Base-by-base conservation (phyloP, 192 early-diverging fungal genomes). In the Coemansia sp. region DNA sequence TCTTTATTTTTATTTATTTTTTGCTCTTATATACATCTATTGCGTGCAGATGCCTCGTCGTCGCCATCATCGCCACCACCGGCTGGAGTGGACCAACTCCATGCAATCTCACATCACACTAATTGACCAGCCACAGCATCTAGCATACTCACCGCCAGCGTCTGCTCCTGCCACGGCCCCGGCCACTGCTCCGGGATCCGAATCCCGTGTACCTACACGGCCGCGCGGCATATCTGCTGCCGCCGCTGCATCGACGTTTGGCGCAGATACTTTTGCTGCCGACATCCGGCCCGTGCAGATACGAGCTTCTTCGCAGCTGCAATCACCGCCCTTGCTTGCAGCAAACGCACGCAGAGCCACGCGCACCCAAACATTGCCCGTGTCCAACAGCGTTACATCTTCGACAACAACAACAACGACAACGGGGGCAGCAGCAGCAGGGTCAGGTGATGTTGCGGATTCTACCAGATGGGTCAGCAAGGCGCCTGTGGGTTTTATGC, bases 81-180 rank as follows among this genome's bases (percentile, higher is more conserved):
- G 78, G 12, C 58, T 75, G 12, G 78, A 75, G 48, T 81, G 78
- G 78, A 57, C 66, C 3, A 68, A 60, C 56, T 68, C 77, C 2
- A 75, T 80, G 77, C 65, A 71, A 48, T 75, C 78, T 12, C 63
- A 71, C 38, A 36, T 59, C 5, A 82, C 79, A 8, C 69, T 82
- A 2, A 66, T 82, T 17, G 79, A 75, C 64, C 48, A 12, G 42
- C 56, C 62, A 59, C 31, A 48, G 11, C 14, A 40, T 28, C 57
- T 6, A 52, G 16, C 25, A 52, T 2, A 28, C 56, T 31, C 30
- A 33, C 31, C 30, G 32, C 25, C 51, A 29, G 22, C 18, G 18
- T 22, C 51, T 54, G 51, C 51, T 11, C 29, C 51, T 45, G 42
- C 42, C 42, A 45, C 42, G 2, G 22, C 51, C 22, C 2, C 51